Conservation (phyloP, 768 basidiomycete species). For the Tylopilus intermedius region DNA sequence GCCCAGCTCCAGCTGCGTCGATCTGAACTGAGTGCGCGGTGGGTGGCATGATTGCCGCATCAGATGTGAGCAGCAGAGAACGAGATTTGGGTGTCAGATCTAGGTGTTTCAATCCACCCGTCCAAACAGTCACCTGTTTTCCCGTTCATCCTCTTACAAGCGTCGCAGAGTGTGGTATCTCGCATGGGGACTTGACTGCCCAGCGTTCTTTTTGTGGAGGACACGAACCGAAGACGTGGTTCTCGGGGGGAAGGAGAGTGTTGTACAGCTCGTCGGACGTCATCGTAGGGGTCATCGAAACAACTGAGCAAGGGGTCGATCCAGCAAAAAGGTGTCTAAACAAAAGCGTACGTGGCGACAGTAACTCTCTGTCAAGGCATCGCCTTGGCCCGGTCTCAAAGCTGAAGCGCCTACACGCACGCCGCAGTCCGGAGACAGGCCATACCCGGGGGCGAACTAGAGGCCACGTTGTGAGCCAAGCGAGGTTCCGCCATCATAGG, state of each 20-base stretch:
- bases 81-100: too few relatives aligned
- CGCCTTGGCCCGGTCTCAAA: background rate
- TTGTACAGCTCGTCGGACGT: background rate
- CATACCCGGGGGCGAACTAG: background rate
- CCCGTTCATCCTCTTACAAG: too few relatives aligned
- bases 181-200: too few relatives aligned
- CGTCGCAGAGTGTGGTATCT: too few relatives aligned
- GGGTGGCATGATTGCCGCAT: background rate
- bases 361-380: background rate
- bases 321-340: constrained; percentile 6
- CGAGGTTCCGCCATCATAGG: background rate
- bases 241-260: too few relatives aligned
- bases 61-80: too few relatives aligned
- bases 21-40: background rate
- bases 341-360: constrained; percentile 4
- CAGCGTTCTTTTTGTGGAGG: too few relatives aligned
- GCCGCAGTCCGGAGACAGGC: background rate
- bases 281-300: background rate
- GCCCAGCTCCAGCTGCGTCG: background rate
- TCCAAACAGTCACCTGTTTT: too few relatives aligned
- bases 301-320: constrained; percentile 9
- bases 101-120: too few relatives aligned
- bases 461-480: too few relatives aligned
- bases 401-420: background rate
- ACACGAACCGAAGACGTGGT: too few relatives aligned